Conservation (phyloP, 2,329 filamentous ascomycete species). For the Helotiales sp. region DNA sequence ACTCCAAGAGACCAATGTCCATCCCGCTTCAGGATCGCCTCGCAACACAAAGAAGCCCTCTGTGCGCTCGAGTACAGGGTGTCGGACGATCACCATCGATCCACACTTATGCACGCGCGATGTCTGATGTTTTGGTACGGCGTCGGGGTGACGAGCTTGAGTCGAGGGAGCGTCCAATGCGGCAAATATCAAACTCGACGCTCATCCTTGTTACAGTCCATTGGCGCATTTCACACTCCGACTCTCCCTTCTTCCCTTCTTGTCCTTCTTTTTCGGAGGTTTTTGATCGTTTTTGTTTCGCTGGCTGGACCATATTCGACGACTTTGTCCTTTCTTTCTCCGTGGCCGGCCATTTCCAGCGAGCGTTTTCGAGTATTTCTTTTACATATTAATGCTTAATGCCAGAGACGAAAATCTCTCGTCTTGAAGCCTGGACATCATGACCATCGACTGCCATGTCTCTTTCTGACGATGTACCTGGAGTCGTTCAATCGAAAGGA, state of each 20-base stretch:
- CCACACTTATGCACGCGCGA: not conserved
- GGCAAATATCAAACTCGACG: not conserved
- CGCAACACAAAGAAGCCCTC: not conserved
- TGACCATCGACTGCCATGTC: not conserved
- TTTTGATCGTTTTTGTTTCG: not conserved
- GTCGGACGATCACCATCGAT: not conserved
- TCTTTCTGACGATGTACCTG: slow-evolving; percentile 7
- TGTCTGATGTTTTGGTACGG: slow-evolving; percentile 2
- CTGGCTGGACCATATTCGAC: not conserved
- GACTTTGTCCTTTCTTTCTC: not conserved
- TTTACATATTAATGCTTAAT: not conserved
- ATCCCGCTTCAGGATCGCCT: not conserved
- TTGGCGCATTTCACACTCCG: not conserved
- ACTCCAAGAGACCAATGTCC: not conserved
- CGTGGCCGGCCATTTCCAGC: not conserved
- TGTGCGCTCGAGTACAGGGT: slow-evolving; percentile 5
- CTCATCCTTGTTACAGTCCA: slow-evolving; percentile 2
- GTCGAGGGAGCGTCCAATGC: not conserved
- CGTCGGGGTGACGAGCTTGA: not conserved
- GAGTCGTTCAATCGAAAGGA: slow-evolving; percentile 6
- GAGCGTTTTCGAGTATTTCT: not conserved
- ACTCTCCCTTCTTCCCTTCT: not conserved
- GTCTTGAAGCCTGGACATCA: not conserved
- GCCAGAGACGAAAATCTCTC: not conserved
- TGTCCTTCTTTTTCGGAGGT: not conserved